Percentiles rank a stretch among this genome's conserved stretches.
These are phyloP conservation scores for Westerdykella ornata DNA, from an alignment of 2,329 filamentous ascomycete genomes.

Conservation along the genomic window DNA sequence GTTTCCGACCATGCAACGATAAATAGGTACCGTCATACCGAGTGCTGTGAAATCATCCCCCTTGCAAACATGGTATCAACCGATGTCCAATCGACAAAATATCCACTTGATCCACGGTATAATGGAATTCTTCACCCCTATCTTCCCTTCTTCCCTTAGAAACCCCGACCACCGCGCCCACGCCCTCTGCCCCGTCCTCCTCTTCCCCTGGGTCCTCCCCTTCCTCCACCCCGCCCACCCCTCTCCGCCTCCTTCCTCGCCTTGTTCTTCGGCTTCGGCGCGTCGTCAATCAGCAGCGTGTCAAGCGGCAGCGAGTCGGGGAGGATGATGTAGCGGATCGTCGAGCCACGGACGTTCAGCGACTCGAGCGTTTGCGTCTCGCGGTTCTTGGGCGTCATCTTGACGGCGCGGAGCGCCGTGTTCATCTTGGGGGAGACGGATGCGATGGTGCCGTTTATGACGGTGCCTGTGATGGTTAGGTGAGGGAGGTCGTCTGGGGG, in stretches of 20 bases:
- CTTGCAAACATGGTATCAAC: no score
- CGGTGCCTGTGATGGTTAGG: constrained; percentile 60
- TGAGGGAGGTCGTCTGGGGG: no score
- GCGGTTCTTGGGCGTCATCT: constrained; percentile 87
- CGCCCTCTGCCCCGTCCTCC: constrained; percentile 39
- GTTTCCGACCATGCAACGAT: not conserved
- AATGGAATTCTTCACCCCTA: not conserved
- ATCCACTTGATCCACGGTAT: not conserved
- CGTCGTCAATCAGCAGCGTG: constrained; percentile 90
- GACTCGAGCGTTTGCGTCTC: constrained; percentile 84
- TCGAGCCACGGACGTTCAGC: constrained; percentile 94
- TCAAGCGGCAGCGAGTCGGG: constrained; percentile 93
- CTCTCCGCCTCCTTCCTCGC: constrained; percentile 78
- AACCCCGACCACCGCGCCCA: constrained; percentile 29
- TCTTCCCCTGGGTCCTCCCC: constrained; percentile 46
- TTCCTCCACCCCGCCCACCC: constrained; percentile 41
- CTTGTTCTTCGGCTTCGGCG: constrained; percentile 99
- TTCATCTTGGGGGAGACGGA: constrained; percentile 99
- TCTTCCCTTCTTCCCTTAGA: not conserved
- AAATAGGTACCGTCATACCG: not conserved
- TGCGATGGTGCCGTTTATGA: constrained; percentile 93
- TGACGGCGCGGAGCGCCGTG: constrained; percentile 87
- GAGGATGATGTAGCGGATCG: constrained; percentile 93
- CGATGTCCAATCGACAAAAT: not conserved
- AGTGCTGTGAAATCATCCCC: not conserved